A percentile compares a stretch with the other conserved stretches of the same genome.
Conservation (phyloP, 345 rosid genomes). For the Brassica cretica region DNA sequence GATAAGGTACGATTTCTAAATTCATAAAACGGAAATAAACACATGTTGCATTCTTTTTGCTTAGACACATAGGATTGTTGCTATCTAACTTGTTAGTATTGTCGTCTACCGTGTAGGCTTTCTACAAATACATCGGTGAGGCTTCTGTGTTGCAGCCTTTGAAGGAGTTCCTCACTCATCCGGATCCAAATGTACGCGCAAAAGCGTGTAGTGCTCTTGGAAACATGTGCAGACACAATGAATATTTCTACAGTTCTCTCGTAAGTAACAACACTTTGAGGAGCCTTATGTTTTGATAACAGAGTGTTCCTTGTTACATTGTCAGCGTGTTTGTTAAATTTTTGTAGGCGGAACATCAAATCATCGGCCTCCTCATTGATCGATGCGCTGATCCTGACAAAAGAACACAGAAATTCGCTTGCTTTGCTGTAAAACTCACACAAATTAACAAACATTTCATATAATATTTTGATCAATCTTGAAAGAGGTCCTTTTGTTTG, state of each 20-base stretch:
- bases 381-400: conserved; percentile 93
- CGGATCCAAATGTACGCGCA: conserved; percentile 85
- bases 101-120: conserved; percentile 55
- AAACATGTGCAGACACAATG: conserved; percentile 92
- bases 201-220: conserved; percentile 97
- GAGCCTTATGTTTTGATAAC: conserved; percentile 6
- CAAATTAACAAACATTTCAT: neutral
- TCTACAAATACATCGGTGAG: conserved; percentile 78
- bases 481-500: neutral
- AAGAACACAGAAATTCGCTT: conserved; percentile 91
- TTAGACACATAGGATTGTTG: conserved; percentile 1
- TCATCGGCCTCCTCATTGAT: conserved; percentile 76
- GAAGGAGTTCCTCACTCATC: conserved; percentile 67
- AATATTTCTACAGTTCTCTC: conserved; percentile 72
- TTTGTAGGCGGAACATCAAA: conserved; percentile 65
- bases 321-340: neutral
- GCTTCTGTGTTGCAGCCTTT: conserved; percentile 69
- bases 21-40: conserved; percentile 5
- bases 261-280: conserved; percentile 48
- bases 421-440: conserved; percentile 81
- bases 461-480: neutral
- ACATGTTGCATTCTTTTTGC: neutral
- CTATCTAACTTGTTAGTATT: conserved; percentile 19
- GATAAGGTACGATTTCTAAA: conserved; percentile 64
- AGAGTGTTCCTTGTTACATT: conserved; percentile 28